Evolutionary conservation across 352 stramenopile species (phyloP).

Genomic region (Globisporangium polare): DNA sequence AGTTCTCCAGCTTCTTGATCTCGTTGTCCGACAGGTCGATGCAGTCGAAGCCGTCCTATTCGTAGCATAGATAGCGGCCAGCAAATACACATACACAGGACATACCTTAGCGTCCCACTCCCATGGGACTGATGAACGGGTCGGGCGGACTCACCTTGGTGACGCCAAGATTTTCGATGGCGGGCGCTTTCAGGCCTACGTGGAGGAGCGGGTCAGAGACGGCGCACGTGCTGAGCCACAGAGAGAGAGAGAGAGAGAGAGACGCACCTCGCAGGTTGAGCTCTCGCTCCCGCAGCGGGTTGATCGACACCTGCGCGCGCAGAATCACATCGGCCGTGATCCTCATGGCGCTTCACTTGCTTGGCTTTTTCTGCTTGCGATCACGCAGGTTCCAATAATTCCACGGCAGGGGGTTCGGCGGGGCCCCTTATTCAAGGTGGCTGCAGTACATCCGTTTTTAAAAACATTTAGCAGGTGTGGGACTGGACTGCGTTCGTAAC

Average conservation of each 20-base stretch:
- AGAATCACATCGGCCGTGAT: constrained; percentile 88
- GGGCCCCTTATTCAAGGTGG: too few species aligned
- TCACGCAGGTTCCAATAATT: neutral
- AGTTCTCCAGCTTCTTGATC: constrained; percentile 94
- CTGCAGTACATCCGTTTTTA: too few species aligned
- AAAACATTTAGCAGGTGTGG: too few species aligned
- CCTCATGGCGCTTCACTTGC: constrained; percentile 45
- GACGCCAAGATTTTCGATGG: constrained; percentile 92
- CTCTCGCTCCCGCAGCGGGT: constrained; percentile 90
- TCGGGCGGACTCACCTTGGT: constrained; percentile 85
- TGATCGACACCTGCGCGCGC: constrained; percentile 87
- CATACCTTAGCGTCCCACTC: neutral
- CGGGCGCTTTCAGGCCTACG: constrained; percentile 87
- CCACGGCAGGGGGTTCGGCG: neutral
- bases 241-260: neutral
- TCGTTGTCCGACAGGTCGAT: constrained; percentile 95
- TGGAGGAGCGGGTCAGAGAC: constrained; percentile 23
- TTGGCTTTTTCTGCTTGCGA: neutral
- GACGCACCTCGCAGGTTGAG: constrained; percentile 86
- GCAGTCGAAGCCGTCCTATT: constrained; percentile 92
- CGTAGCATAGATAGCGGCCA: neutral
- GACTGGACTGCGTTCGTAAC: too few species aligned
- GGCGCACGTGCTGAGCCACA: neutral
- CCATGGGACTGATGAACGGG: too few species aligned
- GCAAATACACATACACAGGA: neutral